These are phyloP conservation scores for Dothistroma septosporum DNA, from an alignment of 2,329 filamentous ascomycete genomes.

Conservation along the genomic window DNA sequence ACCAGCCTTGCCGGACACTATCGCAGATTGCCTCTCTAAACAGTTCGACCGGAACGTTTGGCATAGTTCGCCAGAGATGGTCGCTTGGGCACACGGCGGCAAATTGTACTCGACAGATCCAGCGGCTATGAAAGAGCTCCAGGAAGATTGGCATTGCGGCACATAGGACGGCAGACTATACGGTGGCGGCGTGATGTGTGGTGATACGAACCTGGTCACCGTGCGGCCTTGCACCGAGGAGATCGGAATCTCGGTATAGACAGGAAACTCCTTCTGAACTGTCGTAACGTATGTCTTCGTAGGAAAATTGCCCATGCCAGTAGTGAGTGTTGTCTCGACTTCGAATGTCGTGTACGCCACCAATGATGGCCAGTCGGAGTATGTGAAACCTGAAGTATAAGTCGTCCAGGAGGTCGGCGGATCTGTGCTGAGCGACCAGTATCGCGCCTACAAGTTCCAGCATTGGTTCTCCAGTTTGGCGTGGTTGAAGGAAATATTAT, in stretches of 20 bases:
- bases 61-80: background rate
- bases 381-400: background rate
- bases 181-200: constrained; percentile 8
- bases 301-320: constrained; percentile 7
- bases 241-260: too few relatives aligned
- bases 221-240: background rate
- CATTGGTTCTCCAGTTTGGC: background rate
- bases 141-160: constrained; percentile 15
- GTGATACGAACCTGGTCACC: background rate
- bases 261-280: background rate
- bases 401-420: background rate
- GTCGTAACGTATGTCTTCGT: constrained; percentile 3
- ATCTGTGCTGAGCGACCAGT: constrained; percentile 3
- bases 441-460: constrained; percentile 1
- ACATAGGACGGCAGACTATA: constrained; percentile 13
- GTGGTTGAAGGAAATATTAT: background rate
- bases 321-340: constrained; percentile 1
- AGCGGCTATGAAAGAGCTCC: constrained; percentile 4
- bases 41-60: background rate
- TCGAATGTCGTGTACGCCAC: background rate
- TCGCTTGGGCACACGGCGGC: constrained; percentile 4
- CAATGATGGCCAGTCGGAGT: background rate
- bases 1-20: background rate
- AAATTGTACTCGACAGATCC: background rate
- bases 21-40: too few relatives aligned